These are phyloP conservation scores for Trichoderma guizhouense DNA, from an alignment of 2,329 filamentous ascomycete species.

Conservation along the genomic window DNA sequence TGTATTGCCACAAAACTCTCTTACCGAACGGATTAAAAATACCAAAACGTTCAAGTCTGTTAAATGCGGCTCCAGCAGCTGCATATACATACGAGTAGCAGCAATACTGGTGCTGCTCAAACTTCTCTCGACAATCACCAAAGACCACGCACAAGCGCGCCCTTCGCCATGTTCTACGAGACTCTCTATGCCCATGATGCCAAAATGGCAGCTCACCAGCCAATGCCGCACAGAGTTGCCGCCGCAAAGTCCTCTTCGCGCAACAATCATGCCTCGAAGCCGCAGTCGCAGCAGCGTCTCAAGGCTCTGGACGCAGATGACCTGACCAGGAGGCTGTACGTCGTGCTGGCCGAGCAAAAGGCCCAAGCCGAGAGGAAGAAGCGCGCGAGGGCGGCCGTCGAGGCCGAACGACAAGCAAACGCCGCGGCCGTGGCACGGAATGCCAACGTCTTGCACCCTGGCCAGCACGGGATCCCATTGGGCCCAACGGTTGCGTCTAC, in stretches of 20 bases:
- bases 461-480: slow-evolving; percentile 3
- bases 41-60: not conserved
- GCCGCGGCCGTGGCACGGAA: not conserved
- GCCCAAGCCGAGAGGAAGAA: slow-evolving; percentile 36
- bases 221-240: not conserved
- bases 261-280: slow-evolving; percentile 2
- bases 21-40: not conserved
- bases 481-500: not conserved
- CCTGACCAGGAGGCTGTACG: slow-evolving; percentile 48
- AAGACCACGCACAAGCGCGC: not conserved
- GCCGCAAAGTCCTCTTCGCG: slow-evolving; percentile 18
- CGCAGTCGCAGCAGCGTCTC: slow-evolving; percentile 26
- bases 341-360: slow-evolving; percentile 51
- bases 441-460: not conserved
- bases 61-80: not conserved
- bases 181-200: slow-evolving; percentile 24
- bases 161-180: slow-evolving; percentile 15
- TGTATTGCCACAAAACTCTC: not conserved
- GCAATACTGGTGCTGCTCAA: not conserved
- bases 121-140: not conserved
- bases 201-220: not conserved
- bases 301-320: slow-evolving; percentile 52
- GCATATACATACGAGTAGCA: not conserved
- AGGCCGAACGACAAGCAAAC: slow-evolving; percentile 22
- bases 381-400: slow-evolving; percentile 25